phyloP scores from a whole-genome alignment of 495 filamentous ascomycete genomes.

The Penicillium parvum region DNA sequence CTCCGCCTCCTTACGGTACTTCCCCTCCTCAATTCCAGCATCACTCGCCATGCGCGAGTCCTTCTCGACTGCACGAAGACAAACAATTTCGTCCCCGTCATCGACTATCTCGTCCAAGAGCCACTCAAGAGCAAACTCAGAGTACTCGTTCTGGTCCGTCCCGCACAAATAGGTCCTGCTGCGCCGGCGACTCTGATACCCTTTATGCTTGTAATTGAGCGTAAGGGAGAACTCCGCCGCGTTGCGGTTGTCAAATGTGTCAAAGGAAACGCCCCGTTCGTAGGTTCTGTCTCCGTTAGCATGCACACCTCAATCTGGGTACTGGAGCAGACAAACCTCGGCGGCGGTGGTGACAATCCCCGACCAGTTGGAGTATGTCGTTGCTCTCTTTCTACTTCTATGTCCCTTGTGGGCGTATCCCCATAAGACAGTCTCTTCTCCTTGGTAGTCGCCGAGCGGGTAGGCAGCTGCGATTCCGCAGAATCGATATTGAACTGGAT shows the following conservation, averaged over 20 bases:
- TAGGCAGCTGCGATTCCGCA: slow-evolving; percentile 28
- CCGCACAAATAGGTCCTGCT: slow-evolving; percentile 92
- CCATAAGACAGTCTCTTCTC: slow-evolving; percentile 26
- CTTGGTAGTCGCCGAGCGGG: slow-evolving; percentile 26
- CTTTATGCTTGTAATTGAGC: slow-evolving; percentile 81
- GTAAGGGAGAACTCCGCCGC: slow-evolving; percentile 77
- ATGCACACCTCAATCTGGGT: background rate
- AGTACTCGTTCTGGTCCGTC: slow-evolving; percentile 92
- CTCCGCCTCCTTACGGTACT: slow-evolving; percentile 77
- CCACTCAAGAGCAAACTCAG: slow-evolving; percentile 92
- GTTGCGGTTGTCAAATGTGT: slow-evolving; percentile 87
- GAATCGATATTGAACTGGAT: slow-evolving; percentile 41
- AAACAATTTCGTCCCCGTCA: slow-evolving; percentile 95
- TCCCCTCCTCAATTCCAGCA: slow-evolving; percentile 60
- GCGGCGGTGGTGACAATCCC: slow-evolving; percentile 36
- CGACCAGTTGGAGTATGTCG: slow-evolving; percentile 17
- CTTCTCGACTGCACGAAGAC: slow-evolving; percentile 84
- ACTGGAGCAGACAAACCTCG: slow-evolving; percentile 24
- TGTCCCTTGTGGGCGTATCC: slow-evolving; percentile 17
- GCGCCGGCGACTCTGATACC: slow-evolving; percentile 77
- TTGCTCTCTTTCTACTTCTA: slow-evolving; percentile 29
- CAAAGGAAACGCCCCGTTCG: slow-evolving; percentile 72
- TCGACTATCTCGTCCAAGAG: slow-evolving; percentile 91
- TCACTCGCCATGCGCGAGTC: slow-evolving; percentile 70
- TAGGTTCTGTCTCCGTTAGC: slow-evolving; percentile 37